Conservation (phyloP, 495 filamentous ascomycete species). For the Neurospora sp. region DNA sequence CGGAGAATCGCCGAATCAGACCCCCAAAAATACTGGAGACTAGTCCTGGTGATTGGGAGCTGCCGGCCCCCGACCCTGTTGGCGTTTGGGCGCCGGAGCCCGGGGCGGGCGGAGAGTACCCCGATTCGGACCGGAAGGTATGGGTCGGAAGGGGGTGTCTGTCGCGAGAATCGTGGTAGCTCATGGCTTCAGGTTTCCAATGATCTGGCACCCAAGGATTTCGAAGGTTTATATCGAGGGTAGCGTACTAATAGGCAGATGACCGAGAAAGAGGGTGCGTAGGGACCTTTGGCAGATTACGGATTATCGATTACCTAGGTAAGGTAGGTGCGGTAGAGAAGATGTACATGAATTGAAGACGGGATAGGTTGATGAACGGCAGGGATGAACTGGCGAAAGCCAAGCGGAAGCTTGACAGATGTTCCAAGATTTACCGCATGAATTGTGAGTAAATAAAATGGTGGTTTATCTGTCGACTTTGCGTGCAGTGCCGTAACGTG, state of each 20-base stretch:
- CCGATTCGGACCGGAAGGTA: constrained; percentile 13
- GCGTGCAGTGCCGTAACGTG: not conserved
- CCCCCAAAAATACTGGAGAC: constrained; percentile 25
- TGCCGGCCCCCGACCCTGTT: constrained; percentile 11
- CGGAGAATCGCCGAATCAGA: constrained; percentile 26
- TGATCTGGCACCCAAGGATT: not conserved
- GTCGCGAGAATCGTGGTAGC: constrained; percentile 11
- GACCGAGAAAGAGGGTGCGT: not conserved
- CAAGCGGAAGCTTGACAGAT: not conserved
- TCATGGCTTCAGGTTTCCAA: constrained; percentile 7
- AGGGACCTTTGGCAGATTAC: not conserved
- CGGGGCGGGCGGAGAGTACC: constrained; percentile 11
- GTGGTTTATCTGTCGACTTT: not conserved
- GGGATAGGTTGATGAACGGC: not conserved
- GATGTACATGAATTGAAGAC: not conserved
- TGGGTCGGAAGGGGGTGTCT: constrained; percentile 7
- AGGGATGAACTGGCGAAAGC: not conserved
- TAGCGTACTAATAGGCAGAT: not conserved
- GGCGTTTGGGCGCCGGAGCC: constrained; percentile 26
- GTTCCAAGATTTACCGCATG: not conserved
- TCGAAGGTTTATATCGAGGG: not conserved
- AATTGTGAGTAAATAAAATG: not conserved
- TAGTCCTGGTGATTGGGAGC: constrained; percentile 5
- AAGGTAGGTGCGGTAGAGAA: not conserved
- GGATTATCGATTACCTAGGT: not conserved